Evolutionary conservation across 768 basidiomycete genomes (phyloP).

Genomic region (Kwoniella botswanensis): DNA sequence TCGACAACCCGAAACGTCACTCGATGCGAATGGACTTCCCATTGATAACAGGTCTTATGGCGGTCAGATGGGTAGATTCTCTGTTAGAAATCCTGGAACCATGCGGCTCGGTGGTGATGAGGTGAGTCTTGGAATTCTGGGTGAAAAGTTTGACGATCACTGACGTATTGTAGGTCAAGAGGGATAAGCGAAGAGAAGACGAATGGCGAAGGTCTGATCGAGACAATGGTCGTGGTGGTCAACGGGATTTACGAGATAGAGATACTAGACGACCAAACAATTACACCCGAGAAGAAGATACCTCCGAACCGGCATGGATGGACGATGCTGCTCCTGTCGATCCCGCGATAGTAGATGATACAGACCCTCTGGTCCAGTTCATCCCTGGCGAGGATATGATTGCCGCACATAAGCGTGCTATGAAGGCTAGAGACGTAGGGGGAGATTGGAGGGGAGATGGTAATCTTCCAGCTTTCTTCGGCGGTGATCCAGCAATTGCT

Average conservation of each 20-base stretch:
- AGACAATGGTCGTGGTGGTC: neutral
- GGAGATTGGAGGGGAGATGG: slow-evolving; percentile 25
- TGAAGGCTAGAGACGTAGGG: slow-evolving; percentile 34
- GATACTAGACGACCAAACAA: slow-evolving; percentile 14
- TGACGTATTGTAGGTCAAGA: slow-evolving; percentile 7
- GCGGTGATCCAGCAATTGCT: slow-evolving; percentile 22
- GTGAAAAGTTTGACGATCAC: no score
- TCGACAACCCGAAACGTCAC: slow-evolving; percentile 23
- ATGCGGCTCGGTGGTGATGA: slow-evolving; percentile 29
- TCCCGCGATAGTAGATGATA: slow-evolving; percentile 24
- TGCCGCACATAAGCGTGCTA: slow-evolving; percentile 44
- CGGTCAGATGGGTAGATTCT: slow-evolving; percentile 44
- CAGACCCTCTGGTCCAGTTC: slow-evolving; percentile 42
- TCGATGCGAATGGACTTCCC: slow-evolving; percentile 26
- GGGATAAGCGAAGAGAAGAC: slow-evolving; percentile 14
- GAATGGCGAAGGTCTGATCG: slow-evolving; percentile 22
- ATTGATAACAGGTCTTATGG: slow-evolving; percentile 20
- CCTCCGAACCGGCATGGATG: slow-evolving; percentile 49
- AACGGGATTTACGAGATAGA: neutral
- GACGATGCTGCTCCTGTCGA: slow-evolving; percentile 30
- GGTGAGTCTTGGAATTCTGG: slow-evolving; percentile 23
- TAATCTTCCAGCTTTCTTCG: slow-evolving; percentile 22
- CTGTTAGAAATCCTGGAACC: slow-evolving; percentile 14
- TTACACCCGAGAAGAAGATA: slow-evolving; percentile 33
- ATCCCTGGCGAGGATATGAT: slow-evolving; percentile 53